Conservation (phyloP, 164 flowering plant species). For the Tetracentron sinense region DNA sequence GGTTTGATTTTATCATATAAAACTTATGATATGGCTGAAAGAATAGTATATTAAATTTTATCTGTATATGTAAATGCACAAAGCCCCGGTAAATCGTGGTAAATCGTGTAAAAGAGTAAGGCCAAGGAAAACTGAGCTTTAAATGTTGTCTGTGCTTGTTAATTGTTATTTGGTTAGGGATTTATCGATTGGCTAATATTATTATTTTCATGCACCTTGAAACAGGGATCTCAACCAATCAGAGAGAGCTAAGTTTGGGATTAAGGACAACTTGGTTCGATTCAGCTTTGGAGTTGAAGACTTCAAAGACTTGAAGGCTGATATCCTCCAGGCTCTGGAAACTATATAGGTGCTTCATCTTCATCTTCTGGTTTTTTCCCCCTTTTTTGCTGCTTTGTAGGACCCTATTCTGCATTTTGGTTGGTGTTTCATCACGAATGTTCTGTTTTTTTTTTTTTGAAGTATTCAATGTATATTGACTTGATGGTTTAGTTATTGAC, state of each 20-base stretch:
- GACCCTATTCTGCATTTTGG: neutral
- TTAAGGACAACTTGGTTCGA: slow-evolving; percentile 82
- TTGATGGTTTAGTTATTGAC: no score
- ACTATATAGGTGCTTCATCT: slow-evolving; percentile 37
- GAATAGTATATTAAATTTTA: no score
- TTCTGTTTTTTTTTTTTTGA: neutral
- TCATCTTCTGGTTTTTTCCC: neutral
- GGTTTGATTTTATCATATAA: no score
- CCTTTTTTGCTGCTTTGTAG: neutral
- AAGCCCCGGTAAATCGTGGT: no score
- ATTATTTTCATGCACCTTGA: neutral
- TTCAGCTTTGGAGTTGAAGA: slow-evolving; percentile 97
- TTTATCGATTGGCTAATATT: no score
- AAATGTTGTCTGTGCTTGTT: no score
- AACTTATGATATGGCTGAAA: no score
- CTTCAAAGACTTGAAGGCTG: slow-evolving; percentile 84
- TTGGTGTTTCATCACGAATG: neutral
- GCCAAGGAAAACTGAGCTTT: no score
- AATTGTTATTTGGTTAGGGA: no score
- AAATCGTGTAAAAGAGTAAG: no score
- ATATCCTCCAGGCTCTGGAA: slow-evolving; percentile 81
- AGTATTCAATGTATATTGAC: no score
- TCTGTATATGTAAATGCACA: no score
- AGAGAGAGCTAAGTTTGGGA: slow-evolving; percentile 73
- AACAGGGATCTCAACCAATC: slow-evolving; percentile 75